Base-by-base conservation (phyloP, 2,329 filamentous ascomycete genomes). In the Paecilomyces formosus region DNA sequence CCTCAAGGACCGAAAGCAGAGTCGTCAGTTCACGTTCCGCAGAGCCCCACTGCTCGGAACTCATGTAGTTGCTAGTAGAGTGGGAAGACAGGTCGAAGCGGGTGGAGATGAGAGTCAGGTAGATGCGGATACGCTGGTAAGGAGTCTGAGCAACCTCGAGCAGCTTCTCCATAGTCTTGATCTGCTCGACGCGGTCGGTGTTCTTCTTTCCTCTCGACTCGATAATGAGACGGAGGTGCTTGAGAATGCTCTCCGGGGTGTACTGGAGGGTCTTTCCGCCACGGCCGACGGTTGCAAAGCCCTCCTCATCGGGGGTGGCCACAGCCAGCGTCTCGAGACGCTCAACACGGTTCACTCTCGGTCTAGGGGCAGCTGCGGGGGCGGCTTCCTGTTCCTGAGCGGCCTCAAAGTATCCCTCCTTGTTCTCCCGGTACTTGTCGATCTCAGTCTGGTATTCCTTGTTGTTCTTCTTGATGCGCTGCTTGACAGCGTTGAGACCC, bases 151-250 rank as follows among this genome's bases (percentile, higher is more conserved):
- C 86, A 64, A 99, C 92, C 73, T 96, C 92, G 70, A 88, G 80
- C 57, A 99, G 85, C 81, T 92, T 96, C 83, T 97, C 94, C 92
- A 99, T 96, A 56, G 93, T 88, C 76, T 88, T 88, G 77, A 99
- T 97, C 79, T 99, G 94, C 78, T 99, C 94, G 53, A 85, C 73
- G 54, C 92, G 88, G 76, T 99, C 94, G 64, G 94, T 97, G 82
- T 97, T 97, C 85, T 99, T 99, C 83, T 96, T 95, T 74, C 94
- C 94, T 81, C 94, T 86, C 60, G 93, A 92, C 80, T 99, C 94
- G 72, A 97, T 82, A 71, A 99, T 97, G 56, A 87, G 85, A 59
- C 93, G 87, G 56, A 99, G 84, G 76, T 97, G 92, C 82, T 99
- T 99, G 76, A 97, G 88, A 71, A 99, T 99, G 75, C 92, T 94